Conservation (phyloP, 805 yeast species). For the Lipomyces kockii region DNA sequence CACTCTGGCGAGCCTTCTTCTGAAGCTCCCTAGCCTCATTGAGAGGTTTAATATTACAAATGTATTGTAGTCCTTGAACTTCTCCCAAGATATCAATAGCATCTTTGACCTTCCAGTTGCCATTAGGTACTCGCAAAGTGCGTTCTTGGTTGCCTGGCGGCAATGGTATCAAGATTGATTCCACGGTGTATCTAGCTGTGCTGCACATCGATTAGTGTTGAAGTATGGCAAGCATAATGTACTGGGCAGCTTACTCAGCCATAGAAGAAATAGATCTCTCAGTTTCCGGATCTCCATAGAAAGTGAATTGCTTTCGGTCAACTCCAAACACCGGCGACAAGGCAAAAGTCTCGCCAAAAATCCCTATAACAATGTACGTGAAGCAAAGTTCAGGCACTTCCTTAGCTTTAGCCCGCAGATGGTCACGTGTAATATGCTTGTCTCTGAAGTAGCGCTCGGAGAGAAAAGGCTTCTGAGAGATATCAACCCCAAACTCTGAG, state of each 20-base stretch:
- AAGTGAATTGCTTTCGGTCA: not conserved
- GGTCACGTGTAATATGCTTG: not conserved
- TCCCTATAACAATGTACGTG: not conserved
- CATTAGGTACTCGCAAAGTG: slow-evolving; percentile 4
- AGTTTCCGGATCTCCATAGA: not conserved
- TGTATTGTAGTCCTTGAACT: not conserved
- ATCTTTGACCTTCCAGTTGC: slow-evolving; percentile 6
- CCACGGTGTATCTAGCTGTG: slow-evolving; percentile 2
- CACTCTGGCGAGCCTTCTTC: too few relatives aligned
- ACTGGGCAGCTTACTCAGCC: not conserved
- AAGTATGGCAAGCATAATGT: not conserved
- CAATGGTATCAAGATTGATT: slow-evolving; percentile 6
- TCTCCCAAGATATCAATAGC: slow-evolving; percentile 4
- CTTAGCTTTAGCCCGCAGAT: not conserved
- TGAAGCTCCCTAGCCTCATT: slow-evolving; percentile 7
- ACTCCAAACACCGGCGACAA: not conserved
- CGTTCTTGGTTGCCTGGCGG: not conserved
- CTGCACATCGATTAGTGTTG: not conserved
- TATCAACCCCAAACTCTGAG: not conserved
- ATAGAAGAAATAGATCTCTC: not conserved
- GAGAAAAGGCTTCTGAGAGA: not conserved
- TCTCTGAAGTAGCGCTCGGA: not conserved
- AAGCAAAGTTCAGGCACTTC: not conserved
- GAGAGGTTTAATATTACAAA: not conserved
- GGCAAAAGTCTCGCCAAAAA: not conserved